Evolutionary conservation across 1,284 basidiomycete genomes (phyloP), one percentile per base, ranked within the genome.

Genomic region (Malassezia obtusa): DNA sequence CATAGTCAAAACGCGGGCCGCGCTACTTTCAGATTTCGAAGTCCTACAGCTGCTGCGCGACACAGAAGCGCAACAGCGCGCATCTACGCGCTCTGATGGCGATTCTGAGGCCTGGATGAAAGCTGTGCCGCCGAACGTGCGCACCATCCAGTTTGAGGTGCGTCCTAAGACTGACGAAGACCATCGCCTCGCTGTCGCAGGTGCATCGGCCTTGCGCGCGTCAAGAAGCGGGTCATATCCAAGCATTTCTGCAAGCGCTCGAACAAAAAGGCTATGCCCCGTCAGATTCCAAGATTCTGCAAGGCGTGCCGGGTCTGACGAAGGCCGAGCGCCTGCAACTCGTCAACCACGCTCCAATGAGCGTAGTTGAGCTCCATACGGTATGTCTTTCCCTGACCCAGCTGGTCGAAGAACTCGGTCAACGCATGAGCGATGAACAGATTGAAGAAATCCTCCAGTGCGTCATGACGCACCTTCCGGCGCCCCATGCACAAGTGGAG

Each of bases 291-390:
- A 56, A 59, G 37, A 53, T 62, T 24, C 62, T 52, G n/a, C 44
- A 52, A 11, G 62, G 59, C 17, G 56, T 45, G 14, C 86, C 83
- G 57, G 80, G 81, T 9, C 77, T 95, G 57, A 91, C 89, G 0
- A 92, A 91, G 67, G 82, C 85, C 4, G 90, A 95, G 77, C 87
- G 90, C 63, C 79, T 95, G 4, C 89, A 92, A 71, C 80, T 92
- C 31, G 83, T 89, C 43, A 94, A 95, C 70, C 79, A 92, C 14
- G 85, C 85, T 0, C 91, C 90, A 1, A 82, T 80, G 4, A 80
- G 83, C 45, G 77, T 84, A 0, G 87, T 94, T 26, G 89, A 90
- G 70, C 81, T 95, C 21, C 91, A 94, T 64, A 84, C 89, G 43
- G 89, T 91, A 63, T 82, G 95, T 14, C 89, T 36, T 80, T 91